phyloP scores from a whole-genome alignment of 164 flowering plant genomes.

The Amborella trichopoda region DNA sequence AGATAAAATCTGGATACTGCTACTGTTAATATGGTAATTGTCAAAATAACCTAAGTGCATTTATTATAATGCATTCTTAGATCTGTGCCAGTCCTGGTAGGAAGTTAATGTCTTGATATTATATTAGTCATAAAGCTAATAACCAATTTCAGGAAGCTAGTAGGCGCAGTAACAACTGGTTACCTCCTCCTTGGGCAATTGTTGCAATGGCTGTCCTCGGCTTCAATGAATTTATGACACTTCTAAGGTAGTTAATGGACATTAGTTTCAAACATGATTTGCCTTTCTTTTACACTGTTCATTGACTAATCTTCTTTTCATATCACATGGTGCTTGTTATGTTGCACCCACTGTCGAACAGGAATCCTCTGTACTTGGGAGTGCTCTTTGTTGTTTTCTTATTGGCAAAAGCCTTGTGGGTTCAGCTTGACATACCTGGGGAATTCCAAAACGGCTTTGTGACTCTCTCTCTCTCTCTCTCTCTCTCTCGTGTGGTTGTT shows the following conservation, averaged over 20 bases:
- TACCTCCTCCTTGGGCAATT: conserved; percentile 88
- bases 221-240: conserved; percentile 61
- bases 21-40: too few relatives aligned
- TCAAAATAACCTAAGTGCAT: too few relatives aligned
- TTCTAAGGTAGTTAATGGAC: conserved; percentile 31
- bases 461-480: conserved; percentile 17
- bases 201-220: conserved; percentile 53
- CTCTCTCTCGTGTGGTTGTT: neutral
- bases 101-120: too few relatives aligned
- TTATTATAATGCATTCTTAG: too few relatives aligned
- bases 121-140: too few relatives aligned
- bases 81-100: too few relatives aligned
- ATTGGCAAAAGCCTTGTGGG: conserved; percentile 54
- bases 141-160: conserved; percentile 73
- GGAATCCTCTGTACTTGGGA: conserved; percentile 63
- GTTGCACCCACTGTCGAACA: conserved; percentile 13
- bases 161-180: conserved; percentile 52
- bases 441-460: conserved; percentile 54
- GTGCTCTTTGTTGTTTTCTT: conserved; percentile 32
- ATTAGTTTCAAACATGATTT: neutral
- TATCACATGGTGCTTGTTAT: neutral
- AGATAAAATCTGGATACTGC: too few relatives aligned
- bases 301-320: neutral
- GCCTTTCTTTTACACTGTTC: neutral
- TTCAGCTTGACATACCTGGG: conserved; percentile 42